Evolutionary conservation across 192 early-diverging fungal genomes (phyloP).

Genomic region (Lobulomyces angularis): DNA sequence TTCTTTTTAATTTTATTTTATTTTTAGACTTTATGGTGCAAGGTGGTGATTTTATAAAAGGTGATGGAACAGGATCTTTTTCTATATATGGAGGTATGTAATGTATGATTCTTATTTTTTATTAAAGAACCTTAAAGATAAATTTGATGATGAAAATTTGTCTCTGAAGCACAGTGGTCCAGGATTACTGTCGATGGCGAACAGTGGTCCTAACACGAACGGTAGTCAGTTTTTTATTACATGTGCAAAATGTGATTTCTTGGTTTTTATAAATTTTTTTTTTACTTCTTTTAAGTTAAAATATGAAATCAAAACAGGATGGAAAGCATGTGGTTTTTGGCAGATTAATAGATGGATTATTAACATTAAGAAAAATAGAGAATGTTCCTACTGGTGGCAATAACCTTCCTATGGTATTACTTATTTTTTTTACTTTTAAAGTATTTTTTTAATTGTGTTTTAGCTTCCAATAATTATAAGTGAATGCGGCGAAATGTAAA

Average conservation of each 20-base stretch:
- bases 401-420: conserved; percentile 60
- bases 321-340: conserved; percentile 67
- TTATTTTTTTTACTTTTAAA: not conserved
- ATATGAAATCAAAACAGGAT: too few species aligned
- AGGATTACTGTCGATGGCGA: conserved; percentile 82
- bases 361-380: conserved; percentile 86
- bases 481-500: conserved; percentile 58
- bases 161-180: conserved; percentile 67
- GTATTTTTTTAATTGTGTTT: not conserved
- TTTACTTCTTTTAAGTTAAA: too few species aligned
- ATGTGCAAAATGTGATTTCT: conserved; percentile 68
- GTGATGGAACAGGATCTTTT: conserved; percentile 74
- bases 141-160: conserved; percentile 75
- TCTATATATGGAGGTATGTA: conserved; percentile 75
- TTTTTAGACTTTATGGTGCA: conserved; percentile 79
- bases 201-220: conserved; percentile 73
- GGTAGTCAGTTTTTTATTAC: conserved; percentile 91
- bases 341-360: conserved; percentile 67
- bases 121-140: conserved; percentile 15
- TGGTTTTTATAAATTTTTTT: conserved; percentile 61
- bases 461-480: conserved; percentile 67
- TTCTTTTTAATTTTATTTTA: conserved; percentile 5
- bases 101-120: conserved; percentile 1
- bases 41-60: conserved; percentile 84
- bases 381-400: conserved; percentile 80